Evolutionary conservation across 2,329 filamentous ascomycete species (phyloP).

Genomic region (Ophiostoma tasmaniense): DNA sequence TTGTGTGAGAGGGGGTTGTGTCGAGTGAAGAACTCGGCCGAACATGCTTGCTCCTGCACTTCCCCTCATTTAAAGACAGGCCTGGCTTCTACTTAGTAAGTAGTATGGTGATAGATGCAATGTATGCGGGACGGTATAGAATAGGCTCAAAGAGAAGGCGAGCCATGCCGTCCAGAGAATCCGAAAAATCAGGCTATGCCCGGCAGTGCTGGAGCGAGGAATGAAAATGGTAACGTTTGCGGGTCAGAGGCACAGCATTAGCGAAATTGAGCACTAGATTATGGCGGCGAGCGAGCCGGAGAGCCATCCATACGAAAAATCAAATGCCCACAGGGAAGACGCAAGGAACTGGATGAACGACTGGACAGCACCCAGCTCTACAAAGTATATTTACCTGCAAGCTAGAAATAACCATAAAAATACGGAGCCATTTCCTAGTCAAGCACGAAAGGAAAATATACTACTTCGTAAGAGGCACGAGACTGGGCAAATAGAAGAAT

Average conservation of each 20-base stretch:
- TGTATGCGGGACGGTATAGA: background rate
- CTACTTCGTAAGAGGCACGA: background rate
- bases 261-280: background rate
- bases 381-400: background rate
- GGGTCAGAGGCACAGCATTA: background rate
- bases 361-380: background rate
- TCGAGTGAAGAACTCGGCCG: background rate
- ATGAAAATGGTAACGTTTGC: background rate
- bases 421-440: background rate
- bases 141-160: background rate
- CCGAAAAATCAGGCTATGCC: background rate
- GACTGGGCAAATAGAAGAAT: background rate
- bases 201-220: background rate
- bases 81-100: no score
- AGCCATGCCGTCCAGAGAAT: background rate
- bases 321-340: background rate
- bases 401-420: constrained; percentile 1
- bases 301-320: background rate
- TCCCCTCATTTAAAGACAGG: background rate
- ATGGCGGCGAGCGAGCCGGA: background rate
- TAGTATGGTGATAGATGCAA: background rate
- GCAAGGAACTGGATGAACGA: background rate
- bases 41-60: background rate
- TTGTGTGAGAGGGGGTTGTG: background rate
- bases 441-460: background rate